These are phyloP conservation scores for Ophiostoma triangulosporum DNA, from an alignment of 2,329 filamentous ascomycete genomes.

Conservation along the genomic window DNA sequence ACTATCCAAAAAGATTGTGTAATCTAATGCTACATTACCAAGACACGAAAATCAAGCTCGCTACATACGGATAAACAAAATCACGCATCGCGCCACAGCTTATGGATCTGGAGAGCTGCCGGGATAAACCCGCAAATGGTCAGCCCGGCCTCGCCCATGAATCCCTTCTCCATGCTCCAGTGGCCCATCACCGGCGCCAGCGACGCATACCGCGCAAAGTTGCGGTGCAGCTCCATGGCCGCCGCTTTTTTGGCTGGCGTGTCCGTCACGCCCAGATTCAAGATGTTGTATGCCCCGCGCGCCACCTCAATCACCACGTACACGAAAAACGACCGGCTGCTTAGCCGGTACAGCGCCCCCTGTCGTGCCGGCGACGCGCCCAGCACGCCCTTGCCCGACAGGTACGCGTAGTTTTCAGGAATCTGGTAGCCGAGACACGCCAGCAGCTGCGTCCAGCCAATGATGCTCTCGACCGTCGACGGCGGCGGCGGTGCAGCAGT, in stretches of 20 bases:
- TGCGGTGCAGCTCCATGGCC: conserved; percentile 44
- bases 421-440: conserved; percentile 59
- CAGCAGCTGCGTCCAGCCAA: conserved; percentile 56
- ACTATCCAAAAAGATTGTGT: too few species aligned
- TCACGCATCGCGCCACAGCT: conserved; percentile 25
- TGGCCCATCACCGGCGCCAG: conserved; percentile 77
- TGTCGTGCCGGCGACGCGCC: conserved; percentile 37
- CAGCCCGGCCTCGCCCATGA: conserved; percentile 28
- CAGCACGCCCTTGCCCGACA: conserved; percentile 60
- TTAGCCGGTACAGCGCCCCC: too few species aligned
- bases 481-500: conserved; percentile 29
- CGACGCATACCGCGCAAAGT: conserved; percentile 54
- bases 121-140: conserved; percentile 31
- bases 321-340: conserved; percentile 63
- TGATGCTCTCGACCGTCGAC: conserved; percentile 25
- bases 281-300: conserved; percentile 33
- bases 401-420: conserved; percentile 72
- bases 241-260: conserved; percentile 32
- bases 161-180: conserved; percentile 59
- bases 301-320: conserved; percentile 67
- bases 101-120: conserved; percentile 30
- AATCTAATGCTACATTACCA: too few species aligned
- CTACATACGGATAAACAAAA: not conserved
- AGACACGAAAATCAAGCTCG: not conserved
- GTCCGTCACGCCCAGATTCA: conserved; percentile 26